Evolutionary conservation across 805 yeast species (phyloP).

Genomic region (Metschnikowia baotianmanensis): DNA sequence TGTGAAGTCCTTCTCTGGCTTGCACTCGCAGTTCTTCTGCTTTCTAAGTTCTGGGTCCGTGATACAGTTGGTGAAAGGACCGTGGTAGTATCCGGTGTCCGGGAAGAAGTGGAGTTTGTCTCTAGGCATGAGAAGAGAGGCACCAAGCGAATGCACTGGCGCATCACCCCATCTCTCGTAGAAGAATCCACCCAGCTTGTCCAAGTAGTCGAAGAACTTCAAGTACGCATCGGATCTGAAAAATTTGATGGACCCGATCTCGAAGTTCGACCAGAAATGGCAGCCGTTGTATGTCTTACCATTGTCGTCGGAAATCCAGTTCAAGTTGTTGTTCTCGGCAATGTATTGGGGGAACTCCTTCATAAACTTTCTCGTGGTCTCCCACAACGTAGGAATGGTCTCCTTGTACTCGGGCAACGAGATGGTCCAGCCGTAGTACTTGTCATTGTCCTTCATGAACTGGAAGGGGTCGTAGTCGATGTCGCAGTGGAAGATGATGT

Average conservation of each 20-base stretch:
- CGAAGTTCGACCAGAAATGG: slow-evolving; percentile 92
- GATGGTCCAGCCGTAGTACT: slow-evolving; percentile 86
- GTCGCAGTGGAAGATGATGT: slow-evolving; percentile 77
- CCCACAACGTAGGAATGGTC: slow-evolving; percentile 86
- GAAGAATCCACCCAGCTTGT: slow-evolving; percentile 85
- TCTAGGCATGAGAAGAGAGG: slow-evolving; percentile 68
- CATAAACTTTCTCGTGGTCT: slow-evolving; percentile 66
- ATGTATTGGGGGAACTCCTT: slow-evolving; percentile 57
- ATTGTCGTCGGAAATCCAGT: slow-evolving; percentile 64
- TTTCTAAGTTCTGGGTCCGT: slow-evolving; percentile 56
- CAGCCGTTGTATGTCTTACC: slow-evolving; percentile 76
- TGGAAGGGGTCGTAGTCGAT: slow-evolving; percentile 84
- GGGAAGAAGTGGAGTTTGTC: slow-evolving; percentile 73
- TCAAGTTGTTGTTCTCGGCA: slow-evolving; percentile 63
- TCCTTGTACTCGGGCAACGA: slow-evolving; percentile 76
- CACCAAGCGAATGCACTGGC: slow-evolving; percentile 88
- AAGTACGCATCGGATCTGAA: slow-evolving; percentile 73
- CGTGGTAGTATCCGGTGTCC: slow-evolving; percentile 83
- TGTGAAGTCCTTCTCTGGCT: slow-evolving; percentile 70
- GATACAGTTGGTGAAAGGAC: slow-evolving; percentile 82
- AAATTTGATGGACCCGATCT: slow-evolving; percentile 69
- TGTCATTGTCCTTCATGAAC: slow-evolving; percentile 69
- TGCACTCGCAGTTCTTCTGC: slow-evolving; percentile 68
- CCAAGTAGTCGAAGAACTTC: slow-evolving; percentile 70
- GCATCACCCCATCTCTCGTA: slow-evolving; percentile 96